Evolutionary conservation across 768 basidiomycete genomes (phyloP).

Genomic region (Tulasnella sp.): DNA sequence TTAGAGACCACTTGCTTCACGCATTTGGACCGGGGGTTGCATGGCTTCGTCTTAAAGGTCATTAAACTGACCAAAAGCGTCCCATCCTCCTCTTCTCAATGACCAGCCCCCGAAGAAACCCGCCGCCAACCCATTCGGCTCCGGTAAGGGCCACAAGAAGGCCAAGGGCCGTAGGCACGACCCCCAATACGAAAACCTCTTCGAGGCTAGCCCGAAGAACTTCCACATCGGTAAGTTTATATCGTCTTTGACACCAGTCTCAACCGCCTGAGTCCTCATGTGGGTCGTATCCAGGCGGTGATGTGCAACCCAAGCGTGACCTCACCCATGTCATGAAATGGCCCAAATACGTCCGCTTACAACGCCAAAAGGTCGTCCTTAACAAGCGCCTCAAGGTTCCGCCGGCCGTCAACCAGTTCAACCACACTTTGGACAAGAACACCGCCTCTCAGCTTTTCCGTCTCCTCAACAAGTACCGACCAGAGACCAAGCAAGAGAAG

Average conservation of each 20-base stretch:
- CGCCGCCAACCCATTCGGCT: background rate
- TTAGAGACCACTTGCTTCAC: background rate
- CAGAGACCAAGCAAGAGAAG: conserved; percentile 95
- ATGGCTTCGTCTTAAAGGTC: background rate
- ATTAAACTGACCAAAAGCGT: background rate
- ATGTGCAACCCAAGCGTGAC: conserved; percentile 82
- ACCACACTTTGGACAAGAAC: conserved; percentile 95
- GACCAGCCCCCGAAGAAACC: conserved; percentile 6
- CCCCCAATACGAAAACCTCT: conserved; percentile 39
- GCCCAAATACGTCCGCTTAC: conserved; percentile 97
- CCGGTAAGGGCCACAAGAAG: background rate
- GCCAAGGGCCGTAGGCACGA: background rate
- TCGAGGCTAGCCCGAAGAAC: conserved; percentile 83
- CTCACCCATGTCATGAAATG: conserved; percentile 98
- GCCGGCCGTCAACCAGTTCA: conserved; percentile 95
- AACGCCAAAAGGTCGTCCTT: conserved; percentile 97
- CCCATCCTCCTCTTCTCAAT: conserved; percentile 2
- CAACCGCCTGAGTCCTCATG: background rate
- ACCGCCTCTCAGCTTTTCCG: conserved; percentile 97
- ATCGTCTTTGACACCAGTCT: background rate
- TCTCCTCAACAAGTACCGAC: conserved; percentile 94
- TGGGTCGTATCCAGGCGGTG: conserved; percentile 58
- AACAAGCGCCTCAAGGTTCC: conserved; percentile 97
- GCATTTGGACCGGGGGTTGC: background rate
- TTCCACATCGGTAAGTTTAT: conserved; percentile 81